phyloP scores from a whole-genome alignment of 2,329 filamentous ascomycete genomes.

The Apiospora saccharicola region DNA sequence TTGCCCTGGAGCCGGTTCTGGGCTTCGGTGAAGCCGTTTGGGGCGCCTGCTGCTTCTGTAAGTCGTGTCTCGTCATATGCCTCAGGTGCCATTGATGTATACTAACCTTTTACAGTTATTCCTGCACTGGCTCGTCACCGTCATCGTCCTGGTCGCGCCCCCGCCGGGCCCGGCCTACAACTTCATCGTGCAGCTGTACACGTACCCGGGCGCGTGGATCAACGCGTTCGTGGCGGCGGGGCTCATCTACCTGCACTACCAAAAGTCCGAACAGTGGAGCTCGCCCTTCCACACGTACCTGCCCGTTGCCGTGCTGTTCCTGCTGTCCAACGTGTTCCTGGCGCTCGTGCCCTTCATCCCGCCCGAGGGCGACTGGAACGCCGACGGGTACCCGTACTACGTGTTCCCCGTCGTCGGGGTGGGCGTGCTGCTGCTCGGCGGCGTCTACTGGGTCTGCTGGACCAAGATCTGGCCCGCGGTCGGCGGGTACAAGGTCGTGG shows the following conservation, averaged over 20 bases:
- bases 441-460: conserved; percentile 61
- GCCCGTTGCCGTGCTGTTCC: conserved; percentile 56
- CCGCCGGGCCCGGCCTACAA: conserved; percentile 74
- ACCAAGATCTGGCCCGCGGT: conserved; percentile 57
- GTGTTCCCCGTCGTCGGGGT: conserved; percentile 63
- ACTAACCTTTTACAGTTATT: conserved; percentile 52
- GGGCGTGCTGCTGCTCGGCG: conserved; percentile 57
- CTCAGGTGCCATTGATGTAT: conserved; percentile 9
- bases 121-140: conserved; percentile 70
- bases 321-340: conserved; percentile 60
- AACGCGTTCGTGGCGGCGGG: conserved; percentile 59
- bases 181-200: conserved; percentile 67
- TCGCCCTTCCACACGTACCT: conserved; percentile 60
- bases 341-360: conserved; percentile 63
- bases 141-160: conserved; percentile 70
- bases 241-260: conserved; percentile 59
- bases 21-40: conserved; percentile 73
- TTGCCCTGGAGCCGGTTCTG: conserved; percentile 71
- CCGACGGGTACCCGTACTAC: conserved; percentile 62
- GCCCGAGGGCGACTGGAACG: conserved; percentile 54
- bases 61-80: conserved; percentile 30
- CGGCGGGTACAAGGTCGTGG: conserved; percentile 57
- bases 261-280: conserved; percentile 58
- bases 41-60: conserved; percentile 65
- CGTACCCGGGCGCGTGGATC: conserved; percentile 62